Evolutionary conservation across 257 asterid species (phyloP), one percentile per base, ranked within the genome.

Genomic region (Ocimum tenuiflorum): DNA sequence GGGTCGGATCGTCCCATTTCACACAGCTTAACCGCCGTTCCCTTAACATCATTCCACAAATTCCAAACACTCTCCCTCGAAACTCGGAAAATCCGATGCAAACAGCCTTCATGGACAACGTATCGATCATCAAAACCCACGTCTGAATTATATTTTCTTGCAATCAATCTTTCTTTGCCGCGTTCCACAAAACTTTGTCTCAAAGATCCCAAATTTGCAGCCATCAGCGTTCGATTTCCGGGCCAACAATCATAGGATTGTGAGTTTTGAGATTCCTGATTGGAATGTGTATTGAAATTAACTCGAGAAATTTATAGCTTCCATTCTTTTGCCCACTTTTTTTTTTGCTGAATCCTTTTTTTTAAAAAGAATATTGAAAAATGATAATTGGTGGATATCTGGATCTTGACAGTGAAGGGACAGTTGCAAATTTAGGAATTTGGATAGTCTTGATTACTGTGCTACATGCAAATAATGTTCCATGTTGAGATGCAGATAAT

Each of bases 1-100:
- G 91, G 95, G 71, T 87, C 95, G 60, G 83, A 72, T 50, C 75
- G 78, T 17, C 95, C 95, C 91, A 86, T 86, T 4, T 66, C 64
- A 51, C 63, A 67, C 0, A 86, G 74, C 31, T 69, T 77, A 43
- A 73, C 23, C 1, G 75, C 74, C 18, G 67, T 52, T 12, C 73
- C 81, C 36, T 60, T 51, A 8, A 79, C 60, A 36, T 66, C 33
- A 42, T 11, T 63, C 64, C 80, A 80, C 61, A 71, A 57, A 8
- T 33, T 39, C 24, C 72, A 46, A 10, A 79, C 7, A 20, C 73
- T 62, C 27, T 73, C 83, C 1, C 70, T 24, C 13, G 41, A 4
- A 49, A 52, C 61, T 29, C 80, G 78, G n/a, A 62, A 70, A 46
- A 76, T 0, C 19, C 92, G 53, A 63, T 36, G 78, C 0, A 80